phyloP scores from a whole-genome alignment of 2,329 filamentous ascomycete species.

The Fusarium acutatum region DNA sequence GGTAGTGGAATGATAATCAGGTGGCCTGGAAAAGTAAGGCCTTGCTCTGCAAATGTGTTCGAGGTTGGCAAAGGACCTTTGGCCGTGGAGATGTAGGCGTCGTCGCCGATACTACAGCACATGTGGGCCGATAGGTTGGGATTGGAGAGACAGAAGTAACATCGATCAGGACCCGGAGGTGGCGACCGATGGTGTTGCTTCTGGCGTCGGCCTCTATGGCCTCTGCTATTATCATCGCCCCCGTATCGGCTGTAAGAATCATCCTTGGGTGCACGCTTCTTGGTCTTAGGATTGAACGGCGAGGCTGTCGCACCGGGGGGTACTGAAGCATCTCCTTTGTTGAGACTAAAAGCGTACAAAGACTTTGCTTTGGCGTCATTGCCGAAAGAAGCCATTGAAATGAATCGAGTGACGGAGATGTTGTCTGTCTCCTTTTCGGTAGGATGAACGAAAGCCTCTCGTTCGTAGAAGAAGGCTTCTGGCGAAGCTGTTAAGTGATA shows the following conservation, averaged over 20 bases:
- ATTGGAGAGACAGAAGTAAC: conserved; percentile 96
- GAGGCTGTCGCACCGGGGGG: conserved; percentile 78
- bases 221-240: conserved; percentile 54
- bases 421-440: conserved; percentile 55
- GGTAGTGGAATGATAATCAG: conserved; percentile 90
- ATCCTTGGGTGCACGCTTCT: conserved; percentile 64
- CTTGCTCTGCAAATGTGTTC: conserved; percentile 69
- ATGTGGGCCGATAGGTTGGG: conserved; percentile 85
- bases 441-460: conserved; percentile 88
- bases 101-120: conserved; percentile 86
- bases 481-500: conserved; percentile 85
- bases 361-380: conserved; percentile 82
- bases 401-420: conserved; percentile 81
- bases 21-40: conserved; percentile 81
- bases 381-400: conserved; percentile 83
- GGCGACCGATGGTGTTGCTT: conserved; percentile 61
- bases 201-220: conserved; percentile 53
- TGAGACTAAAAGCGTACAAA: conserved; percentile 80
- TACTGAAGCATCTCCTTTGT: conserved; percentile 69
- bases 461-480: conserved; percentile 78
- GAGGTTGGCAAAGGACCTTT: conserved; percentile 85
- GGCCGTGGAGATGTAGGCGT: conserved; percentile 88
- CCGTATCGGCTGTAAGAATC: conserved; percentile 66
- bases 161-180: conserved; percentile 77
- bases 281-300: conserved; percentile 68